Conservation (phyloP, 2,329 filamentous ascomycete genomes). For the Cladosporium sp. region DNA sequence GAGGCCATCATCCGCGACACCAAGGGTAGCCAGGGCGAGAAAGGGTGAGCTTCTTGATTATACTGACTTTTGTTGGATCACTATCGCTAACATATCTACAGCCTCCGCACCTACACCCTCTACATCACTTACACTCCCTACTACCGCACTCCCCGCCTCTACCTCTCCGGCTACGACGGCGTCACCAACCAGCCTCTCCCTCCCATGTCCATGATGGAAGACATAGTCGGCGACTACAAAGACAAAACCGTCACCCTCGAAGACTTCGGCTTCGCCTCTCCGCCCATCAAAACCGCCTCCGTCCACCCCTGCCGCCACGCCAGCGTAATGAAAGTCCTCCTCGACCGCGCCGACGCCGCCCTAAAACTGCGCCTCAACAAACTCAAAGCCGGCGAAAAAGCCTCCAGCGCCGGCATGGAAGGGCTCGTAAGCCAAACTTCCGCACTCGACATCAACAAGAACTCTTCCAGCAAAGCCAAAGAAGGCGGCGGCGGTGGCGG, state of each 20-base stretch:
- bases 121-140: slow-evolving; percentile 98
- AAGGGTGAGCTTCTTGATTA: slow-evolving; percentile 42
- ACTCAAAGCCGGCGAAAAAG: slow-evolving; percentile 53
- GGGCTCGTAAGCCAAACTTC: slow-evolving; percentile 78
- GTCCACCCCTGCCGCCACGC: slow-evolving; percentile 98
- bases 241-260: slow-evolving; percentile 98
- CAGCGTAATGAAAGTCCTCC: slow-evolving; percentile 93
- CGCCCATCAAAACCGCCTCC: slow-evolving; percentile 89
- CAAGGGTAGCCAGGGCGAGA: slow-evolving; percentile 44
- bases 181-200: slow-evolving; percentile 60
- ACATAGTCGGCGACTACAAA: slow-evolving; percentile 93
- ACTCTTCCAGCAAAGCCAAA: slow-evolving; percentile 31
- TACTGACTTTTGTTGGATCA: neutral
- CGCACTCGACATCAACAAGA: slow-evolving; percentile 51
- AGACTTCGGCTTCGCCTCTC: slow-evolving; percentile 91
- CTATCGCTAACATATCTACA: slow-evolving; percentile 25
- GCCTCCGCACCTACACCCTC: slow-evolving; percentile 86
- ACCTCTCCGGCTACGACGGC: slow-evolving; percentile 84
- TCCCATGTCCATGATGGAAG: slow-evolving; percentile 88
- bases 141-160: slow-evolving; percentile 92
- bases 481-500: slow-evolving; percentile 42
- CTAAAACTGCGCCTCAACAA: slow-evolving; percentile 84
- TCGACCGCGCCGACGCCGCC: slow-evolving; percentile 90
- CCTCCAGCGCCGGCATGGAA: slow-evolving; percentile 63
- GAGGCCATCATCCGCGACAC: slow-evolving; percentile 90